Evolutionary conservation across 2,329 filamentous ascomycete species (phyloP).

Genomic region (Elsinoe batatas): DNA sequence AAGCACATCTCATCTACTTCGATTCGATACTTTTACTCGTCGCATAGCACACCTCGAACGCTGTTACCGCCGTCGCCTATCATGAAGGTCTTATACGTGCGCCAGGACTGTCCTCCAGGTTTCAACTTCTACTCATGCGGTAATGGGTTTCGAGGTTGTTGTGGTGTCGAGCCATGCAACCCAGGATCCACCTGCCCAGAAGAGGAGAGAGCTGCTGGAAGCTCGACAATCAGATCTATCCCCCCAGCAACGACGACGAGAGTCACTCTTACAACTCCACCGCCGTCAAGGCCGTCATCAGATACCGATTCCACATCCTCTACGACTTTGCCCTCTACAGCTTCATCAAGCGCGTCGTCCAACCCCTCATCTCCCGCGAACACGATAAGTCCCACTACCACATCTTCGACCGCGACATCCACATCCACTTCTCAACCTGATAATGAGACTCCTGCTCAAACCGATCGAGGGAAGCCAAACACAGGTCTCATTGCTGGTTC

Average conservation of each 20-base stretch:
- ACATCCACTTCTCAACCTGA: not conserved
- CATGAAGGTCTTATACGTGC: slow-evolving; percentile 8
- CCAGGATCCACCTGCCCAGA: not conserved
- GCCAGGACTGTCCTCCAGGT: not conserved
- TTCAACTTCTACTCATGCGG: slow-evolving; percentile 12
- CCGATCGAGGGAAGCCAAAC: not conserved
- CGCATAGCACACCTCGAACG: not conserved
- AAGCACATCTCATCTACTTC: not conserved
- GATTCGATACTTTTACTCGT: not conserved
- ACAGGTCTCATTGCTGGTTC: slow-evolving; percentile 9
- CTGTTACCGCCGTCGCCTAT: not conserved
- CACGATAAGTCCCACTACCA: not conserved
- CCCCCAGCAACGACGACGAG: not conserved
- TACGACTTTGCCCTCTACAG: not conserved
- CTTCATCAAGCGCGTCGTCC: not conserved
- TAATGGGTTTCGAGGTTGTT: slow-evolving; percentile 12
- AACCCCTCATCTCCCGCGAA: not conserved
- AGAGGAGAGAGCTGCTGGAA: not conserved
- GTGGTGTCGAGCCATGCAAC: slow-evolving; percentile 3
- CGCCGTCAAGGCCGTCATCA: not conserved
- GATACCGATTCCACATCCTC: not conserved
- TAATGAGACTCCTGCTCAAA: not conserved
- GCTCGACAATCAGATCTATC: not conserved
- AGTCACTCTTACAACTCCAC: not conserved
- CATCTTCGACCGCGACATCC: not conserved